Conservation (phyloP, 2,329 filamentous ascomycete genomes). For the Alternaria brassicae region DNA sequence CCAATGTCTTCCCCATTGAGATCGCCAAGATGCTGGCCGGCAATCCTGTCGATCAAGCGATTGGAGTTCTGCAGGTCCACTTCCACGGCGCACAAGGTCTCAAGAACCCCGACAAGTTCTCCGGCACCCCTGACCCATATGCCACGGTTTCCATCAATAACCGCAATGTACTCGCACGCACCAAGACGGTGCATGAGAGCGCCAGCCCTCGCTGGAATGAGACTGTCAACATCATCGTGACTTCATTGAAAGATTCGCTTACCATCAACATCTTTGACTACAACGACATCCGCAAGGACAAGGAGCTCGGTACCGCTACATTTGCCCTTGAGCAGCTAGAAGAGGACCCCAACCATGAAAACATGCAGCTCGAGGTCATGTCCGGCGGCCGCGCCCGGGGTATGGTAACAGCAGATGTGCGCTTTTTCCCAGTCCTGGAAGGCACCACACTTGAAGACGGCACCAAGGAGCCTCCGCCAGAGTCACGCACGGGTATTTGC, state of each 20-base stretch:
- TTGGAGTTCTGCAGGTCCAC: slow-evolving; percentile 90
- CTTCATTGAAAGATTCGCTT: slow-evolving; percentile 85
- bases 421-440: slow-evolving; percentile 93
- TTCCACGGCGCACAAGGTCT: slow-evolving; percentile 90
- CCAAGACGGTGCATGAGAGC: slow-evolving; percentile 86
- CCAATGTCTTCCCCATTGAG: slow-evolving; percentile 97
- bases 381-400: slow-evolving; percentile 85
- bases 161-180: slow-evolving; percentile 80
- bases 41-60: slow-evolving; percentile 90
- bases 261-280: slow-evolving; percentile 88
- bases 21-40: slow-evolving; percentile 98
- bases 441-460: slow-evolving; percentile 76
- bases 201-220: slow-evolving; percentile 93
- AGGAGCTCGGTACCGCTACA: slow-evolving; percentile 86
- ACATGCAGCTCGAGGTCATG: slow-evolving; percentile 82
- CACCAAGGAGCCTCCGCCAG: slow-evolving; percentile 78
- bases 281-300: slow-evolving; percentile 96
- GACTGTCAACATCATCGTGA: slow-evolving; percentile 93
- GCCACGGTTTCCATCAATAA: slow-evolving; percentile 83
- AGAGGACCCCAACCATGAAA: slow-evolving; percentile 78
- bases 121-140: slow-evolving; percentile 91
- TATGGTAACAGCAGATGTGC: slow-evolving; percentile 78
- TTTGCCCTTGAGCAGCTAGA: slow-evolving; percentile 87
- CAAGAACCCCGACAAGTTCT: slow-evolving; percentile 94
- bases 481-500: slow-evolving; percentile 91